Percentiles rank a stretch among this genome's conserved stretches.
These are phyloP conservation scores for Emergomyces orientalis DNA, from an alignment of 2,329 filamentous ascomycete genomes.

Conservation along the genomic window DNA sequence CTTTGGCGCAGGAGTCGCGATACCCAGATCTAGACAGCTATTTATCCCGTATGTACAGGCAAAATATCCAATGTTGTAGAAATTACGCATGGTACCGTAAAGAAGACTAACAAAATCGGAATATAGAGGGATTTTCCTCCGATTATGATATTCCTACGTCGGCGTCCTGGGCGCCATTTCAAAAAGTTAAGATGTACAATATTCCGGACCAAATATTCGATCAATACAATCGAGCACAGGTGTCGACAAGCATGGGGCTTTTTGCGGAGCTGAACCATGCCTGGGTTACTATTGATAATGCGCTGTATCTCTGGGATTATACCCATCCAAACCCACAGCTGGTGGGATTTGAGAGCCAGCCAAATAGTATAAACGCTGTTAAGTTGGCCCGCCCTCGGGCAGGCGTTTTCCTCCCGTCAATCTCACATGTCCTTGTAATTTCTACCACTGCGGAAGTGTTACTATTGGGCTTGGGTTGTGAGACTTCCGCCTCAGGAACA, in stretches of 20 bases:
- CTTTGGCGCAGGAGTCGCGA: slow-evolving; percentile 63
- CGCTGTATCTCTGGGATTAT: slow-evolving; percentile 96
- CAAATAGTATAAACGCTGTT: slow-evolving; percentile 81
- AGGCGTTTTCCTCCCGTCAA: slow-evolving; percentile 76
- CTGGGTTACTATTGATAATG: slow-evolving; percentile 93
- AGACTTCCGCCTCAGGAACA: slow-evolving; percentile 56
- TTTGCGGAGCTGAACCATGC: slow-evolving; percentile 93
- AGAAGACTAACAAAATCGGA: neutral
- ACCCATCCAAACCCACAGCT: slow-evolving; percentile 84
- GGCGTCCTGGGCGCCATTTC: slow-evolving; percentile 76
- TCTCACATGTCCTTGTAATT: slow-evolving; percentile 81
- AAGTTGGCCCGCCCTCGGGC: slow-evolving; percentile 75
- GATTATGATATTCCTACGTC: slow-evolving; percentile 72
- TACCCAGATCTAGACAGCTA: slow-evolving; percentile 88
- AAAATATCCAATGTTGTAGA: neutral
- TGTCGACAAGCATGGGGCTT: slow-evolving; percentile 87
- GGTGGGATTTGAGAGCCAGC: slow-evolving; percentile 83
- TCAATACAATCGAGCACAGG: slow-evolving; percentile 78
- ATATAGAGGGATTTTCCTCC: slow-evolving; percentile 72
- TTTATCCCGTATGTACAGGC: slow-evolving; percentile 62
- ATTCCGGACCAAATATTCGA: slow-evolving; percentile 89
- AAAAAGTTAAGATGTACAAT: slow-evolving; percentile 74
- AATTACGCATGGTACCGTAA: neutral
- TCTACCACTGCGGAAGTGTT: slow-evolving; percentile 79
- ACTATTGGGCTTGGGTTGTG: slow-evolving; percentile 68